Percentiles rank a stretch among this genome's conserved stretches.
These are phyloP conservation scores for Suhomyces guaymorum DNA, from an alignment of 1,139 yeast species.

Conservation along the genomic window DNA sequence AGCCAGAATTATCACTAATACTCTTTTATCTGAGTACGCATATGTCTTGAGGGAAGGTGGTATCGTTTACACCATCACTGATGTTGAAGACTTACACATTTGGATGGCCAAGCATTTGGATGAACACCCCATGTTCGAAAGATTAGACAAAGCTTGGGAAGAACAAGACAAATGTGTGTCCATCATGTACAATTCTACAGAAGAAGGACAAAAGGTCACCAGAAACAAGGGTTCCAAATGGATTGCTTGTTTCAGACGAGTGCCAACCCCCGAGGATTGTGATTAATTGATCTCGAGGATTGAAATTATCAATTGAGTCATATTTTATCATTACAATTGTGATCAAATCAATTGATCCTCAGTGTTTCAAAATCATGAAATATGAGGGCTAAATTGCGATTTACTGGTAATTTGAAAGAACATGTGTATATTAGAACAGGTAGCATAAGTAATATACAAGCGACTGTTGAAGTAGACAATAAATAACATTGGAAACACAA, in stretches of 20 bases:
- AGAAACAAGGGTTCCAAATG: conserved; percentile 86
- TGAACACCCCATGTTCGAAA: conserved; percentile 86
- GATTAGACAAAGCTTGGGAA: conserved; percentile 81
- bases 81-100: conserved; percentile 85
- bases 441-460: conserved; percentile 11
- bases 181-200: conserved; percentile 88
- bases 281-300: too few relatives aligned
- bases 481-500: conserved; percentile 12
- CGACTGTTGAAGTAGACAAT: conserved; percentile 11
- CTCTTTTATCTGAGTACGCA: conserved; percentile 88
- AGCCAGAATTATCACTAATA: conserved; percentile 91
- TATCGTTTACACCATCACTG: conserved; percentile 89
- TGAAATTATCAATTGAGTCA: too few relatives aligned
- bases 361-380: too few relatives aligned
- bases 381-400: too few relatives aligned
- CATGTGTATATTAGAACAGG: conserved; percentile 11
- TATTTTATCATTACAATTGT: too few relatives aligned
- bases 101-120: conserved; percentile 97
- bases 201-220: conserved; percentile 95
- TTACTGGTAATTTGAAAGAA: neutral
- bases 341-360: too few relatives aligned
- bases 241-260: conserved; percentile 83
- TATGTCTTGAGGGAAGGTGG: conserved; percentile 88
- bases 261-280: conserved; percentile 56
- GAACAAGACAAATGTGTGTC: conserved; percentile 73